Evolutionary conservation across 2,329 filamentous ascomycete genomes (phyloP), one percentile per base, ranked within the genome.

Genomic region (Coleophoma crateriformis): DNA sequence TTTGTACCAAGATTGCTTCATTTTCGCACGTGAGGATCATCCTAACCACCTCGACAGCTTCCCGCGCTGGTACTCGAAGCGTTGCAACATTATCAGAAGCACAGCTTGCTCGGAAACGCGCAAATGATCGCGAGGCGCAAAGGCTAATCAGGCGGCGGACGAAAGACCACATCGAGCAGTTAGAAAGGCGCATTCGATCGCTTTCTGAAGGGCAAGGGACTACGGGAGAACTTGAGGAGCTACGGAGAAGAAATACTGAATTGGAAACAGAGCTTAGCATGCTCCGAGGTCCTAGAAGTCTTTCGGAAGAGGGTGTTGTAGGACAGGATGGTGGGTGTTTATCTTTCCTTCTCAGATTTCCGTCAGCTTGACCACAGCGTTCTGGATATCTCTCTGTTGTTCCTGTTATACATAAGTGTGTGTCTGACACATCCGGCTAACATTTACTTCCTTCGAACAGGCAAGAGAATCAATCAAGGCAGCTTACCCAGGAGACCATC

Each of bases 91-190:
- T 96, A 64, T 95, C 88, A 17, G 87, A 88, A 13, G 87, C 89
- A 55, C 90, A 96, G 69, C 79, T 96, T 50, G 88, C 87, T 33
- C 85, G 90, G 66, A 96, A 96, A 74, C 79, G 90, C 56, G 88
- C 89, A 64, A 95, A 95, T 71, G 90, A 96, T 67, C 82, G 90
- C 54, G 89, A 95, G 68, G 90, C 90, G 39, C 90, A 96, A 70
- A 81, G 90, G 45, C 88, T 88, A 39, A 95, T 95, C 56, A 78
- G 90, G 45, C 88, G 90, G 66, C 80, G 90, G 58, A 95, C 89
- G 33, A 91, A 90, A 70, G 82, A 87, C 62, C 87, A 90, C 66
- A 95, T 95, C 61, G 88, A 94, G 64, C 75, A 75, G 19, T 73
- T 95, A 46, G 88, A 95, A 70, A 75, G 75, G 54, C 81, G 87